phyloP scores from a whole-genome alignment of 257 asterid genomes.

The Euphrasia confusa region DNA sequence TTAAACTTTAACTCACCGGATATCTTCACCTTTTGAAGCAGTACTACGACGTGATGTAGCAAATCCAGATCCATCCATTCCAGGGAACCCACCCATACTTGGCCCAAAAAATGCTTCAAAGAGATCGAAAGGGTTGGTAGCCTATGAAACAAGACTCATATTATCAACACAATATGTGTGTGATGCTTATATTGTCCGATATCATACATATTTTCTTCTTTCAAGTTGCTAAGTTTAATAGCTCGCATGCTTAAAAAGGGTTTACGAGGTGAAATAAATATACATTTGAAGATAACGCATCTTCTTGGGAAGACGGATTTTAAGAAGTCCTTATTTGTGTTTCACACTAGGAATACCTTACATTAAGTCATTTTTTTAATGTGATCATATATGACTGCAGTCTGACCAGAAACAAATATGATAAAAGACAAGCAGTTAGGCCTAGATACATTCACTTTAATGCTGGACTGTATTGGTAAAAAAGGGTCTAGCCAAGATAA shows the following conservation, averaged over 20 bases:
- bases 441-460: too few species aligned
- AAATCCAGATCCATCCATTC: constrained; percentile 76
- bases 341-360: constrained; percentile 3
- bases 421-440: background rate
- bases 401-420: constrained; percentile 9
- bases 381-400: constrained; percentile 19
- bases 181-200: constrained; percentile 2
- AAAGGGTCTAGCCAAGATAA: too few species aligned
- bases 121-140: constrained; percentile 93
- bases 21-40: constrained; percentile 90
- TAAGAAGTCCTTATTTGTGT: background rate
- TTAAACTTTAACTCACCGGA: constrained; percentile 68
- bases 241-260: constrained; percentile 13
- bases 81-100: constrained; percentile 77
- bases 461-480: background rate
- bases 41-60: constrained; percentile 79
- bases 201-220: constrained; percentile 16
- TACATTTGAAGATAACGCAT: constrained; percentile 16
- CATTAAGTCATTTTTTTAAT: constrained; percentile 6
- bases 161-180: constrained; percentile 22
- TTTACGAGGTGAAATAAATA: constrained; percentile 13
- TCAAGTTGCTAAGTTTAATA: constrained; percentile 5
- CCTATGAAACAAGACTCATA: constrained; percentile 31
- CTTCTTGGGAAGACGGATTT: constrained; percentile 4
- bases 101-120: constrained; percentile 98